Evolutionary conservation across 2,329 filamentous ascomycete genomes (phyloP).

Genomic region (Aotearoamyces nothofagi): DNA sequence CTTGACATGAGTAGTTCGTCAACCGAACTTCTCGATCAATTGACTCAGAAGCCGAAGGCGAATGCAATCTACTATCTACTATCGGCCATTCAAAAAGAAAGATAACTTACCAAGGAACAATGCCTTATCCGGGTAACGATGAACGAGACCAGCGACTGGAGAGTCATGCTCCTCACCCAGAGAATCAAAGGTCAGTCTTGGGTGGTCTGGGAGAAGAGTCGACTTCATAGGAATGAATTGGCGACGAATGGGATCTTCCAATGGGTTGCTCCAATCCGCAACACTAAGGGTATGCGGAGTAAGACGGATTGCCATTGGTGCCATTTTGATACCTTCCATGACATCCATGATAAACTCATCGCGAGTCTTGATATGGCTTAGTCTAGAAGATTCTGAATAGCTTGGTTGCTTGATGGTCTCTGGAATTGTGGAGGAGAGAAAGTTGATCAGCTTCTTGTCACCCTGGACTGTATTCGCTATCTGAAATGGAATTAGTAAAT

Average conservation of each 20-base stretch:
- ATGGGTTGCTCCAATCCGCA: constrained; percentile 41
- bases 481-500: constrained; percentile 16
- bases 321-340: constrained; percentile 30
- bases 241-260: constrained; percentile 40
- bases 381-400: constrained; percentile 11
- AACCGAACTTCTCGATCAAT: too few relatives aligned
- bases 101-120: constrained; percentile 37
- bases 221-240: constrained; percentile 46
- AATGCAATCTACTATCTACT: too few relatives aligned
- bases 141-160: constrained; percentile 40
- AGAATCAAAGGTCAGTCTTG: constrained; percentile 37
- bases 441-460: constrained; percentile 28
- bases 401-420: constrained; percentile 30
- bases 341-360: constrained; percentile 40
- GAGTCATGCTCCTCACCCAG: constrained; percentile 40
- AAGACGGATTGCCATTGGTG: constrained; percentile 44
- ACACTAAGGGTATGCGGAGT: constrained; percentile 44
- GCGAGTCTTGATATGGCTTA: constrained; percentile 25
- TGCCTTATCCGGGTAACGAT: constrained; percentile 48
- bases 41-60: too few relatives aligned
- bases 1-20: too few relatives aligned
- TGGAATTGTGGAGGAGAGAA: constrained; percentile 34
- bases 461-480: constrained; percentile 33
- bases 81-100: too few relatives aligned
- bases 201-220: constrained; percentile 35